Percentiles rank a stretch among this genome's conserved stretches.
These are phyloP conservation scores for Echium plantagineum DNA, from an alignment of 257 asterid genomes.

Conservation along the genomic window DNA sequence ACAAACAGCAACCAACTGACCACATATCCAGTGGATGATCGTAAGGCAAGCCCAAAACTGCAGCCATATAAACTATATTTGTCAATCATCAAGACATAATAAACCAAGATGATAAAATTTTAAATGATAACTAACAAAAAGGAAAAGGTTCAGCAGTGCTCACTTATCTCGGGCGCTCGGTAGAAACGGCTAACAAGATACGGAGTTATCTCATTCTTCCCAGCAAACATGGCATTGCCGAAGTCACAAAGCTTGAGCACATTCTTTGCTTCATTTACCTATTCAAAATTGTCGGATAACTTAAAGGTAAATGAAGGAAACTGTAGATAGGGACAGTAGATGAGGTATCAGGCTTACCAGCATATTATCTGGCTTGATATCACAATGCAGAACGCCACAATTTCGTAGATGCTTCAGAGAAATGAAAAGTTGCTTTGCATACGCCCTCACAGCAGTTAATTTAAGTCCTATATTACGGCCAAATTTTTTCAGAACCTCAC, in stretches of 20 bases:
- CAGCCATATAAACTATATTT: slow-evolving; percentile 7
- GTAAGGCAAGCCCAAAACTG: slow-evolving; percentile 86
- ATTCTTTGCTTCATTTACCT: slow-evolving; percentile 94
- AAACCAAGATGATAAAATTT: background rate
- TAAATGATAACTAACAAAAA: background rate
- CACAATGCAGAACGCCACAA: slow-evolving; percentile 97
- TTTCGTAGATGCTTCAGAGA: slow-evolving; percentile 84
- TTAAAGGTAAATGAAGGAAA: background rate
- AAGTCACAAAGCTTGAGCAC: slow-evolving; percentile 93
- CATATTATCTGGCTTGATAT: slow-evolving; percentile 98
- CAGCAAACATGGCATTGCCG: slow-evolving; percentile 99
- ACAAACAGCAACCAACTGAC: slow-evolving; percentile 98
- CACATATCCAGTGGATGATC: slow-evolving; percentile 98
- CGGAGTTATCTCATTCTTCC: slow-evolving; percentile 93
- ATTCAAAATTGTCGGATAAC: background rate
- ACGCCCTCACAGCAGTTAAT: slow-evolving; percentile 96
- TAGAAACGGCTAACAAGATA: slow-evolving; percentile 98
- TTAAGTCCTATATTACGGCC: slow-evolving; percentile 98
- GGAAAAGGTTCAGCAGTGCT: slow-evolving; percentile 24
- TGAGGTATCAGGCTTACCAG: slow-evolving; percentile 45
- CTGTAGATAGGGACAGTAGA: background rate
- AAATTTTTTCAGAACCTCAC: slow-evolving; percentile 97
- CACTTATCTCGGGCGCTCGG: slow-evolving; percentile 99
- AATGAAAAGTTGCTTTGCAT: slow-evolving; percentile 95
- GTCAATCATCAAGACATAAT: slow-evolving; percentile 2